Conservation (phyloP, 2,329 filamentous ascomycete species). For the Aspergillus tanneri region DNA sequence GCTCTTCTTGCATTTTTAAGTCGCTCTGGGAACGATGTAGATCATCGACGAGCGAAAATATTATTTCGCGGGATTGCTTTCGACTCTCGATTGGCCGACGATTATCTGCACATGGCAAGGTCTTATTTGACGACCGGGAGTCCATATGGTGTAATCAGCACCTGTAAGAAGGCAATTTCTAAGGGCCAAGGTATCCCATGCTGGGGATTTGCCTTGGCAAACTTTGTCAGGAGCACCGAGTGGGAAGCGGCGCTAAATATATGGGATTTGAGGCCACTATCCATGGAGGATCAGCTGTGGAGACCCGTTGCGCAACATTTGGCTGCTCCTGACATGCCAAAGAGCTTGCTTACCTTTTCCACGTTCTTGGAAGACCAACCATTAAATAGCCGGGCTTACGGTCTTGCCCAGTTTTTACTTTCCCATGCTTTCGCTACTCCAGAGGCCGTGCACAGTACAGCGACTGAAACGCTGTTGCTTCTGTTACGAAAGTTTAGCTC, state of each 20-base stretch:
- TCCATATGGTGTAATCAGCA: slow-evolving; percentile 38
- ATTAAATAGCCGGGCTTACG: slow-evolving; percentile 1
- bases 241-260: slow-evolving; percentile 35
- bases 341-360: slow-evolving; percentile 24
- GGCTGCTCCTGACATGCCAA: slow-evolving; percentile 17
- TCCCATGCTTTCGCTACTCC: slow-evolving; percentile 26
- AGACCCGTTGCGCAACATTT: slow-evolving; percentile 16
- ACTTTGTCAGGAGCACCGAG: slow-evolving; percentile 30
- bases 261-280: slow-evolving; percentile 28
- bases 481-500: slow-evolving; percentile 27
- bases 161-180: slow-evolving; percentile 44
- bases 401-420: slow-evolving; percentile 28
- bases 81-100: slow-evolving; percentile 38
- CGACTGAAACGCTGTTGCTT: slow-evolving; percentile 33
- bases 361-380: slow-evolving; percentile 17
- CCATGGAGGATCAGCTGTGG: slow-evolving; percentile 13
- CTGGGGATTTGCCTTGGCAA: slow-evolving; percentile 33
- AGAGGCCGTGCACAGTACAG: slow-evolving; percentile 25
- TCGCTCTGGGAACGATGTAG: slow-evolving; percentile 35
- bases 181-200: slow-evolving; percentile 26
- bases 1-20: slow-evolving; percentile 41
- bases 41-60: slow-evolving; percentile 45
- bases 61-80: slow-evolving; percentile 47
- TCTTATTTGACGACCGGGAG: slow-evolving; percentile 44
- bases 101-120: slow-evolving; percentile 48